Base-by-base conservation (phyloP, 2,329 filamentous ascomycete genomes). In the Pseudogymnoascus sp. region DNA sequence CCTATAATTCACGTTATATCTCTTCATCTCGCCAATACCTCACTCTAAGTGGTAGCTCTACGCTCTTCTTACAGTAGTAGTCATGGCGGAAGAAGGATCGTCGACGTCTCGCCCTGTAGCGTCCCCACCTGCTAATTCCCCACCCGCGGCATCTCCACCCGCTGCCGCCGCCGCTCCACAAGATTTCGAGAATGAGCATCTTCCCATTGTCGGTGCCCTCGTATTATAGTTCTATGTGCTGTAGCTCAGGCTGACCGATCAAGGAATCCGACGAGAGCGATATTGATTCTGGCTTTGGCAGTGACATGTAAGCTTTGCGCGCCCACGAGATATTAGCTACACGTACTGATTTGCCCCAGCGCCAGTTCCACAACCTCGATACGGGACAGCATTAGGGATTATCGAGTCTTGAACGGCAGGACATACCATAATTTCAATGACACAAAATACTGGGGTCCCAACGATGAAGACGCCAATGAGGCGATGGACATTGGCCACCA, bases 301-400 rank as follows among this genome's bases (percentile, higher is more conserved):
- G 42, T 16, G 59, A 62, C 56, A 61, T 37, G 62, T 62, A 56
- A 63, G 62, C 12, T 4, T 31, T 14, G 25, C 61, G 16, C 59
- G 18, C 37, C 37, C 14, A 31, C 42, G 60, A 25, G 11, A 42
- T 36, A 40, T 60, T 53, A 7, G 37, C 38, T 31, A 40, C 46
- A 34, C n/a, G 6, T 3, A 53, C 25, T 53, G n/a, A 53, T 34
- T 25, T 14, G 21, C 53, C 25, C 9, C 63, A 64, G 61, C 6
- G 61, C 34, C 28, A 64, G 63, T 61, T 63, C 61, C 16, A 64
- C 63, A 23, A 38, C 61, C 34, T 64, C 63, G n/a, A 59, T 64
- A 31, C 25, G 14, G 8, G 42, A 38, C 16, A 63, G 46, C 9
- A 64, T 64, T 37, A 43, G 18, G 18, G 28, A 64, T 46, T 64